phyloP scores from a whole-genome alignment of 306 rosid genomes.

The Citrullus mucosospermus region DNA sequence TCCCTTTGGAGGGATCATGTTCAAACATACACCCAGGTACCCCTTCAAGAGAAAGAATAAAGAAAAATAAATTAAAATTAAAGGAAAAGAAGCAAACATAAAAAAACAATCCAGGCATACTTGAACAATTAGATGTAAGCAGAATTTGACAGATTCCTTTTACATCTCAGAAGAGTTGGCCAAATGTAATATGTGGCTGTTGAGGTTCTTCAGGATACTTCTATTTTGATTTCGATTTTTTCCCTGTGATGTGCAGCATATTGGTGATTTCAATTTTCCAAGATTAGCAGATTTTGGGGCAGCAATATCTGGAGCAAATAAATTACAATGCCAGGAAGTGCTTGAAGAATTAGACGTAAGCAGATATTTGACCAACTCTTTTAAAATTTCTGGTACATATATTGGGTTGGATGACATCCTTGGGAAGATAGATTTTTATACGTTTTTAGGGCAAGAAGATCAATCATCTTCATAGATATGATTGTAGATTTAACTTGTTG shows the following conservation, averaged over 20 bases:
- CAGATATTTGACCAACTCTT: conserved; percentile 4
- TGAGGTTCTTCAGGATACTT: not conserved
- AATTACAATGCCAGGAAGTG: conserved; percentile 87
- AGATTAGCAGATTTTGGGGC: conserved; percentile 99
- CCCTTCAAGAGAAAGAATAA: not conserved
- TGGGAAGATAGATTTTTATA: not conserved
- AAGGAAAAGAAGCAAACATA: not conserved
- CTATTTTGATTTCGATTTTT: not conserved
- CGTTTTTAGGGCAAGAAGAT: not conserved
- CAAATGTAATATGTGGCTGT: not conserved
- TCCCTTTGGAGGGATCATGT: conserved; percentile 99
- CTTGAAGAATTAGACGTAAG: conserved; percentile 99
- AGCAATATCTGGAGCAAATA: conserved; percentile 98
- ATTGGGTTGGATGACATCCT: not conserved
- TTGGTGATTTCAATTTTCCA: conserved; percentile 92
- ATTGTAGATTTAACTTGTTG: not conserved
- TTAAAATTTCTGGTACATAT: not conserved
- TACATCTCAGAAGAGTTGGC: not conserved
- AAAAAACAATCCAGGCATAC: not conserved
- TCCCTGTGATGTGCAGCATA: conserved; percentile 53
- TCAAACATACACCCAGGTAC: conserved; percentile 89
- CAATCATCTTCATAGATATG: not conserved
- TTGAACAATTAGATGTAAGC: not conserved
- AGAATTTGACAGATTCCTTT: not conserved
- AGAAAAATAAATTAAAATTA: not conserved